Base-by-base conservation (phyloP, 495 filamentous ascomycete species). In the Apiosordaria backusii region DNA sequence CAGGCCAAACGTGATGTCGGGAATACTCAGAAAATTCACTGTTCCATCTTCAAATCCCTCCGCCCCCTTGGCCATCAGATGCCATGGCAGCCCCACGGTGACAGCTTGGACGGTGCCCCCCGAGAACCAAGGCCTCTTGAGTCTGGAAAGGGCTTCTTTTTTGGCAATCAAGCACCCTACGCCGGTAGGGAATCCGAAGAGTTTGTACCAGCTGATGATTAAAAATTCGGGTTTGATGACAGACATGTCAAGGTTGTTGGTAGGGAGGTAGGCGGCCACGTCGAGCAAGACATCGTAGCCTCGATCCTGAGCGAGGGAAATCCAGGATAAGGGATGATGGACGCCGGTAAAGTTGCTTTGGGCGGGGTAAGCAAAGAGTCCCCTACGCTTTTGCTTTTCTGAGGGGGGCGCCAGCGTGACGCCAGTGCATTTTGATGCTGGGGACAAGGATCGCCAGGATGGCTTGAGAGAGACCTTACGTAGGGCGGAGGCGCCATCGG, bases 271-370 rank as follows among this genome's bases (percentile, higher is more conserved):
- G 7, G 87, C 85, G 4, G 87, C 86, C 0, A 84, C 83, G 69
- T 89, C 87, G 23, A 87, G 76, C 7, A 89, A 79, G 4, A 81
- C 81, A 72, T 84, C 86, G 50, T 77, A 75, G 15, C 76, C 74
- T 6, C 72, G 75, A 35, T 71, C 65, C 19, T 84, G 82, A 13
- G 85, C 74, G 10, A 77, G 70, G 6, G 71, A 67, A 0, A 81
- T 75, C 85, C 85, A 88, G 4, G 74, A 65, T 0, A 83, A 72
- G 2, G 87, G 86, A 52, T 85, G 78, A 0, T 85, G 80, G n/a
- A 84, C 79, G 29, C 87, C 87, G 19, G 77, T 83, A 79, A 89
- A 85, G 70, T 89, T 89, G 21, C 83, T 86, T 67, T 88, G 87
- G 6, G 80, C 87, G 10, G 87, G 87, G 75, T 87, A 89, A n/a